These are phyloP conservation scores for Cryptococcus neoformans DNA, from an alignment of 1,284 basidiomycete species.

Conservation along the genomic window DNA sequence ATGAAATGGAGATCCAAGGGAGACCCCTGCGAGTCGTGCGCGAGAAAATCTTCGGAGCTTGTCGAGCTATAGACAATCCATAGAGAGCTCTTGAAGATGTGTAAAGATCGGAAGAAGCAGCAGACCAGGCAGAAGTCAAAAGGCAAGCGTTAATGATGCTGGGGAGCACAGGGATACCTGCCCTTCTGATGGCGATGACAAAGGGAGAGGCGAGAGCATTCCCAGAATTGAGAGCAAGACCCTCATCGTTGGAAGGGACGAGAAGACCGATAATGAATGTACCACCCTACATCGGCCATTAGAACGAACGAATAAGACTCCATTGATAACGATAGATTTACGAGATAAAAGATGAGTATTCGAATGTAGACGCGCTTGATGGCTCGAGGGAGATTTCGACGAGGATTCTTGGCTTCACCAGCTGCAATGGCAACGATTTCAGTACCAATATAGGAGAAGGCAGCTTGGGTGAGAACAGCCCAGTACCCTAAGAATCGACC, in stretches of 20 bases:
- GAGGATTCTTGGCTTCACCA: conserved; percentile 58
- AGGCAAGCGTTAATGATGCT: conserved; percentile 67
- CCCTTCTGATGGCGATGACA: conserved; percentile 64
- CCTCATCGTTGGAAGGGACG: conserved; percentile 63
- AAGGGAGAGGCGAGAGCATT: conserved; percentile 76
- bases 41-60: conserved; percentile 56
- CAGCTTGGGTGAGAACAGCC: conserved; percentile 51
- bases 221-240: conserved; percentile 57
- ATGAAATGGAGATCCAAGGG: conserved; percentile 66
- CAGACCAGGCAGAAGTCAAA: conserved; percentile 55
- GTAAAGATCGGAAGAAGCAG: conserved; percentile 57
- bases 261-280: conserved; percentile 66
- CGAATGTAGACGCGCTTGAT: conserved; percentile 71
- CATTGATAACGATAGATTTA: background rate
- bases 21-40: conserved; percentile 64
- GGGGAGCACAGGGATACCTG: conserved; percentile 71
- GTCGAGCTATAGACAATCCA: conserved; percentile 50
- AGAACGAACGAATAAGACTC: conserved; percentile 67
- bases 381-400: conserved; percentile 72
- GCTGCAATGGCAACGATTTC: conserved; percentile 51
- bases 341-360: conserved; percentile 70
- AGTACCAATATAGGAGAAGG: conserved; percentile 47
- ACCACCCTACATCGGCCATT: background rate
- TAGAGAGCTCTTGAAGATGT: conserved; percentile 56
- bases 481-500: conserved; percentile 56